Evolutionary conservation across 2,329 filamentous ascomycete species (phyloP), one percentile per base, ranked within the genome.

Genomic region (Alternaria gansuensis): DNA sequence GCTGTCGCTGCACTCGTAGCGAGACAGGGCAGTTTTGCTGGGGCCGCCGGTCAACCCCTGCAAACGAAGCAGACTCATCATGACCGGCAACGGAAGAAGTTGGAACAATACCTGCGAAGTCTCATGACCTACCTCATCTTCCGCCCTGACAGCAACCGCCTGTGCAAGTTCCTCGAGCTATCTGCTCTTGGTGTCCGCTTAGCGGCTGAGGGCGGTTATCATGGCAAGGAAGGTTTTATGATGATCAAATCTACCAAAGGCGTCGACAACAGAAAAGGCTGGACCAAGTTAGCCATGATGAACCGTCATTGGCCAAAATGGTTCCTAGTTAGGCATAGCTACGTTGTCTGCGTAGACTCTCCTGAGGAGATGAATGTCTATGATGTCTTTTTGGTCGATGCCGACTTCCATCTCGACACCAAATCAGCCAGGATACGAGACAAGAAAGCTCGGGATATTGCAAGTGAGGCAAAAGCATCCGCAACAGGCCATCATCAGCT

Each of bases 351-450:
- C 68, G 93, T 98, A n/a, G 94, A 98, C 75, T 97, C 95, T 0
- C 95, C 95, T 0, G 94, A 98, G 76, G 96, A 96, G 69, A 96
- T 98, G 90, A 94, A 97, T 71, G 96, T 98, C 33, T 97, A 97
- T 75, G 96, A 99, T 78, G 95, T 99, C 23, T 98, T 97, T 77
- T 84, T 99, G n/a, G 91, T 98, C 26, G 95, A 99, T 74, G 85
- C 90, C 1, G 89, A 91, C 69, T 99, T 99, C 78, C 84, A 86
- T 51, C 88, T 97, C 49, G 88, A 93, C 63, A 87, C 90, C 54
- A 93, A 93, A 78, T 87, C 76, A 40, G 78, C 80, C 59, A 75
- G 76, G 43, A 70, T 81, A 48, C 74, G 77, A 74, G 84, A 82
- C 68, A 83, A 78, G 77, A 84, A 85, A 45, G 81, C 86, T 6